phyloP scores from a whole-genome alignment of 2,329 filamentous ascomycete species.

The Botrytis hyacinthi region DNA sequence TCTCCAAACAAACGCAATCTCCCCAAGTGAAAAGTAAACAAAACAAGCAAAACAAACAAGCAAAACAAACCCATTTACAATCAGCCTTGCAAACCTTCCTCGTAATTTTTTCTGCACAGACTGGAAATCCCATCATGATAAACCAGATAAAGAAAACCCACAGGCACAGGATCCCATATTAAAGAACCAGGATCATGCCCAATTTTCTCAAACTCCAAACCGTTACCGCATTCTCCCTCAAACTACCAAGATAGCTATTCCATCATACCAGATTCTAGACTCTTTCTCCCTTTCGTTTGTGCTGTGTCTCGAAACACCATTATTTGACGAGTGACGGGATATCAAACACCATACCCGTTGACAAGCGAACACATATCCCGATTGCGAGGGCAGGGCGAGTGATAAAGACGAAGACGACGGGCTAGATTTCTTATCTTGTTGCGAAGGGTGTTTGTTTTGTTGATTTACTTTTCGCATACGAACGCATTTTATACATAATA shows the following conservation, averaged over 20 bases:
- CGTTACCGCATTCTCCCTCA: slow-evolving; percentile 1
- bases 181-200: slow-evolving; percentile 5
- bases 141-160: slow-evolving; percentile 12
- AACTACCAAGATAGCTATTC: neutral
- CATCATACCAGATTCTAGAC: neutral
- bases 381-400: neutral
- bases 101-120: slow-evolving; percentile 14
- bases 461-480: neutral
- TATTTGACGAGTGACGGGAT: neutral
- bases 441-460: neutral
- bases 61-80: neutral
- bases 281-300: neutral
- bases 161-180: slow-evolving; percentile 3
- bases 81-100: slow-evolving; percentile 1
- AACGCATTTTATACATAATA: neutral
- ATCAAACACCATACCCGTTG: neutral
- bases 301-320: slow-evolving; percentile 3
- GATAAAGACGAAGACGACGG: neutral
- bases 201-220: slow-evolving; percentile 4
- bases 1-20: neutral
- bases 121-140: slow-evolving; percentile 9
- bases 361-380: slow-evolving; percentile 13
- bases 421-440: neutral
- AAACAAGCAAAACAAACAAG: neutral
- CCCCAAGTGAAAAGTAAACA: neutral